Evolutionary conservation across 768 basidiomycete genomes (phyloP).

Genomic region (Russula ochroleuca): DNA sequence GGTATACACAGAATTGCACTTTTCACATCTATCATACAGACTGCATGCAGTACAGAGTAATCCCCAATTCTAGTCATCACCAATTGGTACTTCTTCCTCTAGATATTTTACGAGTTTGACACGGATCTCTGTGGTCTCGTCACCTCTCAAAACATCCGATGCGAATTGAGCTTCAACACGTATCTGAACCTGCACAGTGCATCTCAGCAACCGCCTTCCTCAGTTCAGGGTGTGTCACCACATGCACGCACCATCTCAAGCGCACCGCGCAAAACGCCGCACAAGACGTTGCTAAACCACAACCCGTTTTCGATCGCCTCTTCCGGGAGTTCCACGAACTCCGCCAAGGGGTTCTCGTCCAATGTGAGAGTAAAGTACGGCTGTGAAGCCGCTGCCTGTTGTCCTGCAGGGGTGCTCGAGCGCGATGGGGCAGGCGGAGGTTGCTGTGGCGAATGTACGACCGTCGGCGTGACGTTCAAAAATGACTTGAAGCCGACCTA

Average conservation of each 20-base stretch:
- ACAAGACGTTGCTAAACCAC: constrained; percentile 96
- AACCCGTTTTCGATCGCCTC: constrained; percentile 89
- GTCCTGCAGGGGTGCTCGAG: constrained; percentile 35
- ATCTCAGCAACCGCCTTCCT: constrained; percentile 14
- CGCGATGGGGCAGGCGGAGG: constrained; percentile 44
- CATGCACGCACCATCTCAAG: constrained; percentile 89
- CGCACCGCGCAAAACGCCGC: constrained; percentile 88
- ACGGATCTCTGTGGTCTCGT: constrained; percentile 89
- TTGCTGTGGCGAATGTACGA: constrained; percentile 58
- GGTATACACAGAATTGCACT: background rate
- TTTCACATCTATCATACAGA: constrained; percentile 15
- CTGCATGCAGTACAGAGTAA: background rate
- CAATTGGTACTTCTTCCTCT: constrained; percentile 93
- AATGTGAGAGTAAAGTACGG: constrained; percentile 78
- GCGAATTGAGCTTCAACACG: constrained; percentile 88
- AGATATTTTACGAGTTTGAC: constrained; percentile 87
- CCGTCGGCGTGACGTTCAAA: constrained; percentile 82
- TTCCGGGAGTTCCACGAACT: constrained; percentile 95
- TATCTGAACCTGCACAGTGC: constrained; percentile 76
- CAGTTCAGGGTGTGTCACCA: background rate
- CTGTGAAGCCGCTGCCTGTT: constrained; percentile 35
- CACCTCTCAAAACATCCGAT: constrained; percentile 87
- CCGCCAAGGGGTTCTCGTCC: constrained; percentile 94
- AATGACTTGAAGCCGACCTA: constrained; percentile 99
- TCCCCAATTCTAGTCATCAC: constrained; percentile 63